phyloP scores from a whole-genome alignment of 495 filamentous ascomycete species.

The Immersiella caudata region DNA sequence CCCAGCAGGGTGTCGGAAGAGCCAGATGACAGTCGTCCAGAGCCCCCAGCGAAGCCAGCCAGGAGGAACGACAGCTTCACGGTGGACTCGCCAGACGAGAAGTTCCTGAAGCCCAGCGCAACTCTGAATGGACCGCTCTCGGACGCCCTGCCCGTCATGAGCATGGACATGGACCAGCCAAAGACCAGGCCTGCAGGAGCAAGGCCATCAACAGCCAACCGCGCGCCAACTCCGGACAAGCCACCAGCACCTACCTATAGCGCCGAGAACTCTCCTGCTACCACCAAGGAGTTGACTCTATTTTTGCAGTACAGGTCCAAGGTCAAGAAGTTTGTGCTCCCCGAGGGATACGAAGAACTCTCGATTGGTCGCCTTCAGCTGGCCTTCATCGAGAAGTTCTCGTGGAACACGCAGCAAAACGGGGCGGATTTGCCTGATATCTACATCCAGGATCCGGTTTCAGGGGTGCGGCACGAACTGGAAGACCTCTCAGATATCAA shows the following conservation, averaged over 20 bases:
- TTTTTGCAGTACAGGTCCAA: constrained; percentile 96
- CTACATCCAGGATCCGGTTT: constrained; percentile 94
- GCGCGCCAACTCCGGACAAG: constrained; percentile 45
- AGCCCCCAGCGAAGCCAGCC: constrained; percentile 34
- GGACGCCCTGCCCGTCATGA: constrained; percentile 43
- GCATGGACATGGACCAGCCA: constrained; percentile 37
- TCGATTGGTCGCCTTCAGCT: constrained; percentile 87
- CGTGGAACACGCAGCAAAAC: constrained; percentile 95
- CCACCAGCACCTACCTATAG: constrained; percentile 36
- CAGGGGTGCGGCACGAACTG: constrained; percentile 91
- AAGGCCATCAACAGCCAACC: constrained; percentile 23
- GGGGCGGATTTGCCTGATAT: constrained; percentile 94
- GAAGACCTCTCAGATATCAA: constrained; percentile 96
- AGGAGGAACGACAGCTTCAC: constrained; percentile 48
- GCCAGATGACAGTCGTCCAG: constrained; percentile 47
- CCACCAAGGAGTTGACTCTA: constrained; percentile 88
- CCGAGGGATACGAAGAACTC: constrained; percentile 79
- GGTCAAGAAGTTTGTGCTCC: constrained; percentile 92
- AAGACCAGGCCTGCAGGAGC: constrained; percentile 29
- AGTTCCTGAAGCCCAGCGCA: constrained; percentile 52
- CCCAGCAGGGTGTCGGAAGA: constrained; percentile 70
- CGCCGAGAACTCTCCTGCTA: constrained; percentile 70
- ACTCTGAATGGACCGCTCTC: constrained; percentile 55
- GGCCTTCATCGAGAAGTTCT: constrained; percentile 99
- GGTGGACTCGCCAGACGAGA: constrained; percentile 63